Base-by-base conservation (phyloP, 768 basidiomycete species). In the Omphalotus guepiniiformis region DNA sequence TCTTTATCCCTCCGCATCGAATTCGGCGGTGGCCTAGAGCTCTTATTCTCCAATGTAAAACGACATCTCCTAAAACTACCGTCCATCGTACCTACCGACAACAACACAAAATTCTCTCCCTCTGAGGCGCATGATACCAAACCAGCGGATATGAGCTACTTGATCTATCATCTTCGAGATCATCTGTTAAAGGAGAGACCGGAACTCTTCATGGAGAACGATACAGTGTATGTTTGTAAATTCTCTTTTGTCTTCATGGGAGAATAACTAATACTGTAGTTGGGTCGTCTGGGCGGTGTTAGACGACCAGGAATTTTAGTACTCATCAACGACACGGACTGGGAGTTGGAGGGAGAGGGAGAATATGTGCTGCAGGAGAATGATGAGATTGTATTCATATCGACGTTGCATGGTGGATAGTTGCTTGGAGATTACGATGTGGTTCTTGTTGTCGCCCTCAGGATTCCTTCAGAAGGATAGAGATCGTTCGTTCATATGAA, bases 271-370 rank as follows among this genome's bases (percentile, higher is more conserved):
- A 32, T n/a, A n/a, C 30, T n/a, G 9, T n/a, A 32, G n/a, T 9
- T 9, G n/a, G 9, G n/a, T 32, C n/a, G 30, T 9, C 9, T n/a
- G 30, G 9, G 30, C 40, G n/a, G 9, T 30, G 26, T 1, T 58
- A 95, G 96, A 30, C 93, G 96, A 7, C 96, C 96, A 0, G 96
- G 96, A 0, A 96, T 99, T 29, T 73, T 99, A 3, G 95, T 98
- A 3, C 73, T 99, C n/a, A 81, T 99, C 45, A 98, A 98, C 59
- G 90, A 95, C 57, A 90, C 90, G 1, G 95, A 98, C 58, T 97
- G 95, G 95, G 94, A 98, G 64, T 73, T 98, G 5, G 95, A 97
- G 63, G 93, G 92, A 27, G 95, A 97, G 63, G 84, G 90, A 18
- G 84, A 88, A 5, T 96, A 95, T 62, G 71, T 68, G 52, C 67